phyloP scores from a whole-genome alignment of 2,329 filamentous ascomycete genomes.

The Tolypocladium nubicola region DNA sequence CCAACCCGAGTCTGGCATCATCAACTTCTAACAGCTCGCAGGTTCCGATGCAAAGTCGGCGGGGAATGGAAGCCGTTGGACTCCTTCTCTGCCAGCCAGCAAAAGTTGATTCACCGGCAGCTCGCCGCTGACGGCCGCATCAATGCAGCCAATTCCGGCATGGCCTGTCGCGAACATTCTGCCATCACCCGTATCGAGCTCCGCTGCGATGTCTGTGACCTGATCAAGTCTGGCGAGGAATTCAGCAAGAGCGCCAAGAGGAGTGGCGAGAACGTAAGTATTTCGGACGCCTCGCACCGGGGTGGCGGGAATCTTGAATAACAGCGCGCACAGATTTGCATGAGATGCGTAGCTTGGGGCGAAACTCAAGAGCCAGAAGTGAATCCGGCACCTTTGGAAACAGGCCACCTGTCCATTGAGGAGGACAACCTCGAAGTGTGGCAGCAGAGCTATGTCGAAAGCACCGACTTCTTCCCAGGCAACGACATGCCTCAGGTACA shows the following conservation, averaged over 20 bases:
- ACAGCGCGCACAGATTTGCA: conserved; percentile 18
- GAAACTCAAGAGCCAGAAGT: conserved; percentile 24
- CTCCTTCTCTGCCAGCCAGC: conserved; percentile 22
- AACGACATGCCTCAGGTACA: conserved; percentile 11
- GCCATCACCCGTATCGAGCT: conserved; percentile 13
- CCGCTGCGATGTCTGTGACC: conserved; percentile 19
- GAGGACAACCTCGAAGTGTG: conserved; percentile 11
- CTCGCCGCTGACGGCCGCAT: conserved; percentile 5
- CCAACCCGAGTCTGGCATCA: background rate
- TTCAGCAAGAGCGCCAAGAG: conserved; percentile 20
- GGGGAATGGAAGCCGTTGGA: conserved; percentile 22
- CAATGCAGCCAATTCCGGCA: conserved; percentile 21
- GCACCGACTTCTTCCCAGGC: conserved; percentile 15
- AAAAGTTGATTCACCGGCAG: conserved; percentile 12
- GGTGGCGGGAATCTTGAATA: background rate
- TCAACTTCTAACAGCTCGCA: conserved; percentile 3
- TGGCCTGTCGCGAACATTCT: conserved; percentile 25
- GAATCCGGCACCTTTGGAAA: conserved; percentile 16
- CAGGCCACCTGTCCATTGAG: conserved; percentile 21
- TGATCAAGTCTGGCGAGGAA: conserved; percentile 13
- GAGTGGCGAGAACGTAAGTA: conserved; percentile 18
- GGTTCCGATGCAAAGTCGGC: conserved; percentile 23
- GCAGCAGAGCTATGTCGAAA: conserved; percentile 4
- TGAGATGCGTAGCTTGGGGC: conserved; percentile 22
- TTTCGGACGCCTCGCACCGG: background rate